Base-by-base conservation (phyloP, 495 filamentous ascomycete genomes). In the Penicillium lividum region DNA sequence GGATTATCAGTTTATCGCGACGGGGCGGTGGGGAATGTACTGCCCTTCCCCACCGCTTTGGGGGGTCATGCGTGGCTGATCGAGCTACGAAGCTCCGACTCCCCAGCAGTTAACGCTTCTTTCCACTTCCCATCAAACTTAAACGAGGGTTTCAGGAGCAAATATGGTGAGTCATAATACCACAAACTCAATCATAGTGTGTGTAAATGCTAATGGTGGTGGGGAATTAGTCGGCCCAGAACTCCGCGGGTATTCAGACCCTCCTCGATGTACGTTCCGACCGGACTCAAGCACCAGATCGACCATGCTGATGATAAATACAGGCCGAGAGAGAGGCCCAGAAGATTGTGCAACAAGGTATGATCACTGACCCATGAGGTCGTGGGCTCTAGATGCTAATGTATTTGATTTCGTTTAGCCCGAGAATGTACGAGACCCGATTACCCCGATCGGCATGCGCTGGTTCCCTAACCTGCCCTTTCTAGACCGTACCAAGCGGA, bases 301-400 rank as follows among this genome's bases (percentile, higher is more conserved):
- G 6, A 34, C 27, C 10, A 54, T 56, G 66, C 77, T 83, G 56
- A 78, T 56, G 11, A 10, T 38, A 25, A 46, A 22, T 51, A 30
- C 69, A 98, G 94, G 92, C 95, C 53, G 94, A 98, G 84, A 88
- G 91, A 79, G 94, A 98, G 77, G 94, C 94, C 63, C 92, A 97
- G 77, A 97, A 97, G 82, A 98, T 98, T 73, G 94, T 98, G 33
- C 93, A 97, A 73, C 89, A 93, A 87, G 86, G 92, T 94, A 68
- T 50, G 57, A 27, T 11, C 13, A 16, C 13, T 31, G 10, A 31
- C 18, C 28, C 0, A 6, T 49, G 25, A 7, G 15, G 7, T 31
- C 28, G 7, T 30, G 15, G 28, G n/a, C 10, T 43, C 45, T 10
- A 33, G 38, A 43, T 22, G 34, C 49, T 52, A 27, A 52, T 30